Evolutionary conservation across 768 basidiomycete species (phyloP).

Genomic region (Tephrocybe sp.): DNA sequence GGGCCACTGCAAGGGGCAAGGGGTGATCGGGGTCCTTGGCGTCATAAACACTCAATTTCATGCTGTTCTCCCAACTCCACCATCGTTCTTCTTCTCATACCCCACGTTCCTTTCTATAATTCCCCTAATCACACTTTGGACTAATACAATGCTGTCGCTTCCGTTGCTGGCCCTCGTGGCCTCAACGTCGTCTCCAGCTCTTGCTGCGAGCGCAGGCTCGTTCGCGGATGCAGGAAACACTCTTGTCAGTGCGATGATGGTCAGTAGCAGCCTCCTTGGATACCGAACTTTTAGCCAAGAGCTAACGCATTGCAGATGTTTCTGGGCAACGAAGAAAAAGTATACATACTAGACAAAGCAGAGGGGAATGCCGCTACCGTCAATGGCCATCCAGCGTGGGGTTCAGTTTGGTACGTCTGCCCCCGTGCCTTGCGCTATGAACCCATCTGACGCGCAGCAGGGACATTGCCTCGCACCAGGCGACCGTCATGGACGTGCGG

Average conservation of each 20-base stretch:
- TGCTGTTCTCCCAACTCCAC: too few relatives aligned
- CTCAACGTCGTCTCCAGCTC: constrained; percentile 26
- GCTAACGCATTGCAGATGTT: constrained; percentile 56
- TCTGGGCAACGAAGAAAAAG: constrained; percentile 73
- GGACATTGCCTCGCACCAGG: constrained; percentile 62
- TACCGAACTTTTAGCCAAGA: neutral
- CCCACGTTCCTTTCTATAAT: neutral
- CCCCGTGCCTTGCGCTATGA: neutral
- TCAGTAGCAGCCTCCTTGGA: constrained; percentile 23
- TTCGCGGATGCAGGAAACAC: constrained; percentile 44
- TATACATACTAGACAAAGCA: constrained; percentile 92
- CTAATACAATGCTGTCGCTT: constrained; percentile 5
- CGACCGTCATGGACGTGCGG: constrained; percentile 66
- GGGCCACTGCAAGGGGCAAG: too few relatives aligned
- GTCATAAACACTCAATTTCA: too few relatives aligned
- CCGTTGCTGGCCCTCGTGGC: constrained; percentile 34
- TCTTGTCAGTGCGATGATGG: constrained; percentile 51
- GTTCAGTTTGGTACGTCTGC: constrained; percentile 55
- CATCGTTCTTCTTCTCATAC: constrained; percentile 1
- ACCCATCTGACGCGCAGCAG: constrained; percentile 27
- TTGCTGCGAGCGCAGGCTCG: constrained; percentile 40
- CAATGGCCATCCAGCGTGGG: constrained; percentile 74
- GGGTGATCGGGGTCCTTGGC: too few relatives aligned
- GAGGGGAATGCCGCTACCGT: constrained; percentile 72
- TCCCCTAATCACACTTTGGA: neutral